Evolutionary conservation across 176 grass and related monocot species (phyloP), one percentile per base, ranked within the genome.

Genomic region (Bothriochloa decipiens): DNA sequence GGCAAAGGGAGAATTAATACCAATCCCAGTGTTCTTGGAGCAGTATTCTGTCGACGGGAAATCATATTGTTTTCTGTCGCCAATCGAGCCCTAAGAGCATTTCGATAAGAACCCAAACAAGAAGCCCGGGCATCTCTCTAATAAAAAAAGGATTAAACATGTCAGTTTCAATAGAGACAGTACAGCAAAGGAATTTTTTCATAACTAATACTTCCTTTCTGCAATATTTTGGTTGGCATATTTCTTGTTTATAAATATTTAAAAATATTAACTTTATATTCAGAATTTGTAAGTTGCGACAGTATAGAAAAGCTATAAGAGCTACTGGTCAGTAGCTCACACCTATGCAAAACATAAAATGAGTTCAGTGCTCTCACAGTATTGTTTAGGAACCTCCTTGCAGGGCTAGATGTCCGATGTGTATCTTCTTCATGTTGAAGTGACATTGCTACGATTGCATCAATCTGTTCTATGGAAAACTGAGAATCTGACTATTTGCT

Each of bases 401-500:
- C 53, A 83, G 82, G 11, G 76, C 84, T 83, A 81, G 86, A 74
- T 53, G 84, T 45, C 32, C 9, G 85, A 33, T 45, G 70, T 76
- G 80, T 17, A 73, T 90, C 83, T 83, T 91, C 92, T 83, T 95
- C 92, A 23, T 90, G 83, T 70, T 95, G 92, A 84, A 98, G 80
- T 80, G 91, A 95, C 89, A 90, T 87, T 81, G 96, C 93, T 74
- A 98, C 39, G 12, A 82, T 81, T 66, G 87, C 93, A 92, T 98
- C 89, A 75, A 95, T 88, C 96, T 98, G 91, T 75, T 88, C 77
- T 63, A 84, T 33, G 37, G 25, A 70, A 80, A 82, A 89, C 70
- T 2, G 67, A 71, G 15, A 84, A 69, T 33, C 14, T 18, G 33
- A 72, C 12, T 76, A 40, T 72, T 70, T n/a, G 71, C 23, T 47